These are phyloP conservation scores for Plectranthus barbatus DNA, from an alignment of 257 asterid genomes.

Conservation along the genomic window DNA sequence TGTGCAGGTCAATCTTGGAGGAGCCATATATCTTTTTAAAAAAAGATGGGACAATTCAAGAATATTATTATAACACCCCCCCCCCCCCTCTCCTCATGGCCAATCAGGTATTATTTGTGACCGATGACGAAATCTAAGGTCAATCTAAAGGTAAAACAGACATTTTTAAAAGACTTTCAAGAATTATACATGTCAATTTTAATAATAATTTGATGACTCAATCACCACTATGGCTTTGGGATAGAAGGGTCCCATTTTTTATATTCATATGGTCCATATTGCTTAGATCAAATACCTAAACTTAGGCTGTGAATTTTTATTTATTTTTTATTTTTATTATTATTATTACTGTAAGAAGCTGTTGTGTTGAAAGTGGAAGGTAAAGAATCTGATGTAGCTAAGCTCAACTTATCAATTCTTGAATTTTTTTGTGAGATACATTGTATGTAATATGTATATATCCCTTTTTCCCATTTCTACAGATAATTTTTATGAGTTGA, in stretches of 20 bases:
- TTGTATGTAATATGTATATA: background rate
- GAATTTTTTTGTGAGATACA: constrained; percentile 18
- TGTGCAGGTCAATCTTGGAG: constrained; percentile 27
- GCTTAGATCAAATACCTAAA: constrained; percentile 35
- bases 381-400: constrained; percentile 21
- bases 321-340: too few species aligned
- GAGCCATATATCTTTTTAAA: background rate
- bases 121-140: constrained; percentile 49
- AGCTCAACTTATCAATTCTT: constrained; percentile 13
- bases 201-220: constrained; percentile 42
- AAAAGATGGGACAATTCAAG: constrained; percentile 18
- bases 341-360: constrained; percentile 26
- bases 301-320: constrained; percentile 16
- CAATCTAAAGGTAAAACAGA: constrained; percentile 24
- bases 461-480: background rate
- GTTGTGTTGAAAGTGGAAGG: constrained; percentile 27
- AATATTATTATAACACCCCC: constrained; percentile 16
- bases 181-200: constrained; percentile 19
- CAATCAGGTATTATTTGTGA: constrained; percentile 18
- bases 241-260: constrained; percentile 41
- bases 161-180: constrained; percentile 16
- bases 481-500: constrained; percentile 19
- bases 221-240: constrained; percentile 39
- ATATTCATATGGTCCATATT: constrained; percentile 30
- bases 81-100: constrained; percentile 13